phyloP scores from a whole-genome alignment of 805 yeast species.

The Candida silvatica region DNA sequence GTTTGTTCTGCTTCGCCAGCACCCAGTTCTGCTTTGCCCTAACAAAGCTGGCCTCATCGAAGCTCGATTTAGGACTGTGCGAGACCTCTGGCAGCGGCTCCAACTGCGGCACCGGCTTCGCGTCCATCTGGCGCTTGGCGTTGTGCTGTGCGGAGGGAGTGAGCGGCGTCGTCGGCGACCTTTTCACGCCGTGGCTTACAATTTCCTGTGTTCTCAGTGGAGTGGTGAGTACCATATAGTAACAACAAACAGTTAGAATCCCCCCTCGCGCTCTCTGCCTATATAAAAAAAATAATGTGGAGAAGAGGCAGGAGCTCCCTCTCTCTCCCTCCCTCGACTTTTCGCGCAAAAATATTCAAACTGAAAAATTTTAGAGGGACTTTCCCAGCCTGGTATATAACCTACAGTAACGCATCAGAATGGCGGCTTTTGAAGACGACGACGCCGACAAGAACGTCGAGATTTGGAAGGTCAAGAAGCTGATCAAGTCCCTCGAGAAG shows the following conservation, averaged over 20 bases:
- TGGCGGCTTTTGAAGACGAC: slow-evolving; percentile 34
- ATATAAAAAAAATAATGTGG: too few species aligned
- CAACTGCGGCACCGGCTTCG: neutral
- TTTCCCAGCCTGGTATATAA: too few species aligned
- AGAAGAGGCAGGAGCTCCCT: too few species aligned
- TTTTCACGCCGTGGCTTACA: neutral
- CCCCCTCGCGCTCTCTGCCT: too few species aligned
- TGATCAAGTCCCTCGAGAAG: slow-evolving; percentile 75
- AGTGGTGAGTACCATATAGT: too few species aligned
- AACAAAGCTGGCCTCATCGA: neutral
- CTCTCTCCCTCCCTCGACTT: too few species aligned
- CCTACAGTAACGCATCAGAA: neutral
- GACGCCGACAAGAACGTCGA: slow-evolving; percentile 96
- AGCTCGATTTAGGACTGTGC: too few species aligned
- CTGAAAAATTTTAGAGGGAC: neutral
- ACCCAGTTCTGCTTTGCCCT: neutral
- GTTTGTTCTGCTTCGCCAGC: neutral
- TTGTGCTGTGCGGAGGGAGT: neutral
- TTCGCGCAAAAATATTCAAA: neutral
- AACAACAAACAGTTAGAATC: too few species aligned
- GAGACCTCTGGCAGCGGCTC: neutral
- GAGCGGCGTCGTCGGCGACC: neutral
- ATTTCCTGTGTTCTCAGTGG: too few species aligned
- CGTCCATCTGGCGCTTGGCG: neutral
- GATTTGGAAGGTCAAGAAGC: slow-evolving; percentile 97